Evolutionary conservation across 495 filamentous ascomycete species (phyloP).

Genomic region (Penicillium alfredii): DNA sequence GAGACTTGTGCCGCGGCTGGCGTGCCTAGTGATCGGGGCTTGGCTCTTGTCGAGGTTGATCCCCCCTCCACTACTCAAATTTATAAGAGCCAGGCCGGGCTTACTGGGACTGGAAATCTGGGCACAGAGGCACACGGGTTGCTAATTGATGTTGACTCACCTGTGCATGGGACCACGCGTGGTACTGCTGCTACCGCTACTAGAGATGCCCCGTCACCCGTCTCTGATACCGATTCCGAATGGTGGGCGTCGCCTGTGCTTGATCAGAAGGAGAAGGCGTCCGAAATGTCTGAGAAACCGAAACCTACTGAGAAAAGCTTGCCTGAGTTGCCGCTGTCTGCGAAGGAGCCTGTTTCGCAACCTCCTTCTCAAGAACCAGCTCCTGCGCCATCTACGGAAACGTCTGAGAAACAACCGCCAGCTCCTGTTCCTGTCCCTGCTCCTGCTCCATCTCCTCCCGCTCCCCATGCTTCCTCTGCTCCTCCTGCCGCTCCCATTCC

Average conservation of each 20-base stretch:
- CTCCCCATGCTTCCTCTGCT: constrained; percentile 2
- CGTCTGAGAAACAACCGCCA: background rate
- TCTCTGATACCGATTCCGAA: constrained; percentile 9
- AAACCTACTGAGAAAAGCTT: constrained; percentile 12
- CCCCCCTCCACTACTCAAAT: background rate
- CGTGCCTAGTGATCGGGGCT: constrained; percentile 7
- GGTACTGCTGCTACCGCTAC: background rate
- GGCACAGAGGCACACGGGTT: constrained; percentile 8
- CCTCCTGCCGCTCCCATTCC: constrained; percentile 8
- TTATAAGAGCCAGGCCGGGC: constrained; percentile 10
- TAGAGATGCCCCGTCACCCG: constrained; percentile 3
- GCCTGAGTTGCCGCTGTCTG: constrained; percentile 3
- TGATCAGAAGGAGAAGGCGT: constrained; percentile 1
- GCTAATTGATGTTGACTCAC: constrained; percentile 31
- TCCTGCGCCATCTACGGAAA: background rate
- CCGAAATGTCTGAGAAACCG: too few species aligned
- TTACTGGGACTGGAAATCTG: background rate
- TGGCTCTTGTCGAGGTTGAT: constrained; percentile 10
- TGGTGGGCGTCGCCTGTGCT: constrained; percentile 12
- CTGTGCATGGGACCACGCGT: background rate
- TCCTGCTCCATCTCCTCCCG: background rate
- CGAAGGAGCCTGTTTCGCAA: constrained; percentile 2
- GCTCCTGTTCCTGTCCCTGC: constrained; percentile 4
- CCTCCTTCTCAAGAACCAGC: background rate
- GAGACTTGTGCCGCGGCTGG: constrained; percentile 2